Base-by-base conservation (phyloP, 495 filamentous ascomycete genomes). In the Rusavskia elegans region DNA sequence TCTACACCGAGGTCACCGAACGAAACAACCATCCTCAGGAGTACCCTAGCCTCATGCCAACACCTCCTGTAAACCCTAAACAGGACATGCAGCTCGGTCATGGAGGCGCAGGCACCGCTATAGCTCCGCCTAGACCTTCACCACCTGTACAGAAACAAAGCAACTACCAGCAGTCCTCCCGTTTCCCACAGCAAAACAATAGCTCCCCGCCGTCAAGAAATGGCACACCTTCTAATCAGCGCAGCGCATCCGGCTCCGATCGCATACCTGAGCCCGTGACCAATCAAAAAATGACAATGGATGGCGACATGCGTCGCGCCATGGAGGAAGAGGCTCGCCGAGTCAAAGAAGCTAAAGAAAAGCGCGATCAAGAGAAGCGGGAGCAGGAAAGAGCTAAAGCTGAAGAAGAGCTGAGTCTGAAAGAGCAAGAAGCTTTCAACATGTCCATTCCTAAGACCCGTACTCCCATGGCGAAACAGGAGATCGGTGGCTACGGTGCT, bases 1-100 rank as follows among this genome's bases (percentile, higher is more conserved):
- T 98, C 68, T 98, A 97, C 72, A 88, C 89, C 0, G 90, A 97
- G 65, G 85, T 94, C 62, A 85, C 85, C 49, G 89, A 89, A 73
- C 78, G 87, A 37, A 79, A 83, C 52, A 82, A 94, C 55, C 81
- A 96, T 59, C 84, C 84, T 3, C 76, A 83, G 54, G 75, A 78
- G 53, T 95, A 86, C 56, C 71, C 80, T n/a, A 81, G 79, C 45
- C 64, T 87, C 46, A 78, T 76, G 3, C 79, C 85, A 2, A 78
- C 82, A n/a, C 78, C 83, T 17, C 75, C 82, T 16, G 66, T 70
- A 19, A 65, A 69, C 57, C 59, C 67, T n/a, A 70, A 70, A 32
- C 68, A 71, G 40, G 82, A 82, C 57, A 85, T 83, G 68, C 81
- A 83, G 65, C 73, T 81, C 51, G 81, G 81, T 40, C 81, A 56